Evolutionary conservation across 306 rosid species (phyloP).

Genomic region (Mimosa pudica): DNA sequence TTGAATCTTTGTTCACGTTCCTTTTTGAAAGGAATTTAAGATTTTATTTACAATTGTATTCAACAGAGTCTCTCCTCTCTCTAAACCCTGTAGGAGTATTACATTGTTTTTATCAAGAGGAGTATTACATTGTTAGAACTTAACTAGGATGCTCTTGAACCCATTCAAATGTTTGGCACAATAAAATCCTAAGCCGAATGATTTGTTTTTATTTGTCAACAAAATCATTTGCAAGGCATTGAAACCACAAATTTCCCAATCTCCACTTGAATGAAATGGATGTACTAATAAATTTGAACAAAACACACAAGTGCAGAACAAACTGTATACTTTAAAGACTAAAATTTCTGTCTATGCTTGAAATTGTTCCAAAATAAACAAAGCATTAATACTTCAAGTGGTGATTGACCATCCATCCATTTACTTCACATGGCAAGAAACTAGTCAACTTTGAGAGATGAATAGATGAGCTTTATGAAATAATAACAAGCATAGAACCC

Average conservation of each 20-base stretch:
- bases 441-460: conserved; percentile 85
- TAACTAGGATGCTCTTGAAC: not conserved
- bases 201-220: not conserved
- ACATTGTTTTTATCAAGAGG: no score
- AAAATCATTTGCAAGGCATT: not conserved
- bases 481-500: conserved; percentile 74
- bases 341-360: conserved; percentile 42
- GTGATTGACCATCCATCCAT: conserved; percentile 10
- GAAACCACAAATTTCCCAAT: not conserved
- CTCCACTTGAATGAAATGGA: not conserved
- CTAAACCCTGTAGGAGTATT: not conserved
- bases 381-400: conserved; percentile 19
- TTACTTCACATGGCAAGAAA: conserved; percentile 24
- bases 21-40: not conserved
- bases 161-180: not conserved
- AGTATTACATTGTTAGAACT: no score
- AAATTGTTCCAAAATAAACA: conserved; percentile 30
- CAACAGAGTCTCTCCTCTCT: not conserved
- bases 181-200: not conserved
- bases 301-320: conserved; percentile 17
- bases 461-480: conserved; percentile 86
- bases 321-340: conserved; percentile 30
- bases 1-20: not conserved
- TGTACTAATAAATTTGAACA: not conserved
- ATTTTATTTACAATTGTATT: no score